A percentile compares a stretch with the other conserved stretches of the same genome.
These are phyloP conservation scores for Boletus rubescentipes DNA, from an alignment of 768 basidiomycete genomes.

Conservation along the genomic window DNA sequence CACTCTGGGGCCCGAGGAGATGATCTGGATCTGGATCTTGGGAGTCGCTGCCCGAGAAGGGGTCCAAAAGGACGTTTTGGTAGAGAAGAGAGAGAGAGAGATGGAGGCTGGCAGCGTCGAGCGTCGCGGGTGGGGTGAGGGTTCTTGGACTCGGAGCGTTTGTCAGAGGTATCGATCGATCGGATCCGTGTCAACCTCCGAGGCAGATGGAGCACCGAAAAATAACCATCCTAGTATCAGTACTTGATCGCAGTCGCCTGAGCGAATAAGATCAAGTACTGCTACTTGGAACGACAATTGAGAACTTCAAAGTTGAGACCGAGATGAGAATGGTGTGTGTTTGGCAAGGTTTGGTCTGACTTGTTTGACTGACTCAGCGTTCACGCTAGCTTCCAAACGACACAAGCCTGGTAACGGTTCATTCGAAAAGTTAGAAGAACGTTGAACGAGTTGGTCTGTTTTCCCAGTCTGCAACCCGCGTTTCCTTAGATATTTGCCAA, in stretches of 20 bases:
- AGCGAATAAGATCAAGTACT: no score
- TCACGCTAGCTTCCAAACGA: constrained; percentile 59
- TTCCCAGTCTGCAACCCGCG: constrained; percentile 5
- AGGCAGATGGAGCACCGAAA: constrained; percentile 38
- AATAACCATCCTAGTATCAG: neutral
- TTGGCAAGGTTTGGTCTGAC: no score
- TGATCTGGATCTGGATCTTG: constrained; percentile 33
- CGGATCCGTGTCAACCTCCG: constrained; percentile 37
- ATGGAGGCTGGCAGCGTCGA: constrained; percentile 65
- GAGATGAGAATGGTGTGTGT: no score
- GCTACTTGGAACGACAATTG: no score
- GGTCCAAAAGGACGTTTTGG: constrained; percentile 66
- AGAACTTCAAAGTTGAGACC: no score
- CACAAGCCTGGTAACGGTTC: constrained; percentile 96
- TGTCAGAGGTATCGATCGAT: constrained; percentile 46
- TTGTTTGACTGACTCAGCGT: no score
- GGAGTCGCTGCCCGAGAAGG: no score
- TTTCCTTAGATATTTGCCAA: constrained; percentile 69
- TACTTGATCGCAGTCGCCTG: no score
- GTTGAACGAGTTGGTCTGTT: constrained; percentile 74
- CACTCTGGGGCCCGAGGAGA: constrained; percentile 9
- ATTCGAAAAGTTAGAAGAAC: constrained; percentile 91
- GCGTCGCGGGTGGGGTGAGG: constrained; percentile 43
- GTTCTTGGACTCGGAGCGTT: constrained; percentile 36
- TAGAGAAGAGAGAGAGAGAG: constrained; percentile 73